Conservation (phyloP, 495 filamentous ascomycete species). For the Cryomyces minteri region DNA sequence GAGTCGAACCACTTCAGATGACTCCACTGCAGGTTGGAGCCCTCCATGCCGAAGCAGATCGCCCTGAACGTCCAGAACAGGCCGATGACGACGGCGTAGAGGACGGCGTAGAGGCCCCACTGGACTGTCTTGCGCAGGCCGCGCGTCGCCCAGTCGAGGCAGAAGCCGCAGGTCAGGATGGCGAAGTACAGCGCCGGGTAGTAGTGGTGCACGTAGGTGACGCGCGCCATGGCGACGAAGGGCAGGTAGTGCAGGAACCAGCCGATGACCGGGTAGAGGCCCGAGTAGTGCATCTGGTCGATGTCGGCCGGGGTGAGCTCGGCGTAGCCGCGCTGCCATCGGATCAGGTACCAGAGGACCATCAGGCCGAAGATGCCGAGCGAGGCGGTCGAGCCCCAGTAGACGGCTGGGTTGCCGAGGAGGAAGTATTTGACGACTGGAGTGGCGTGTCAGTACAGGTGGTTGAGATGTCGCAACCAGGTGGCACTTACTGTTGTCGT, state of each 20-base stretch:
- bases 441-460: background rate
- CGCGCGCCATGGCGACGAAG: slow-evolving; percentile 92
- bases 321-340: slow-evolving; percentile 88
- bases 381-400: slow-evolving; percentile 78
- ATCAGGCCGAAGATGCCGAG: slow-evolving; percentile 54
- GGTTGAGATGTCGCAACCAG: background rate
- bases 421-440: slow-evolving; percentile 85
- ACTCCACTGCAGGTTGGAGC: slow-evolving; percentile 60
- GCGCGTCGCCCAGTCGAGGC: slow-evolving; percentile 63
- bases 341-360: slow-evolving; percentile 68
- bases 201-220: slow-evolving; percentile 98
- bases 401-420: slow-evolving; percentile 87
- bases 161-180: slow-evolving; percentile 76
- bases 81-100: slow-evolving; percentile 56
- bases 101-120: slow-evolving; percentile 43
- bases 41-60: slow-evolving; percentile 95
- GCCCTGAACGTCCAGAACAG: slow-evolving; percentile 79
- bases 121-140: slow-evolving; percentile 38
- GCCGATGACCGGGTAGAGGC: slow-evolving; percentile 76
- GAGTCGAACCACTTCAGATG: slow-evolving; percentile 81
- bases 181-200: slow-evolving; percentile 98
- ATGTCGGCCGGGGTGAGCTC: slow-evolving; percentile 67
- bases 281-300: slow-evolving; percentile 85
- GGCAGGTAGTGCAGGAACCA: slow-evolving; percentile 95
- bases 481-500: slow-evolving; percentile 46